These are phyloP conservation scores for Bacterosira constricta DNA, from an alignment of 108 stramenopile species.

Conservation along the genomic window DNA sequence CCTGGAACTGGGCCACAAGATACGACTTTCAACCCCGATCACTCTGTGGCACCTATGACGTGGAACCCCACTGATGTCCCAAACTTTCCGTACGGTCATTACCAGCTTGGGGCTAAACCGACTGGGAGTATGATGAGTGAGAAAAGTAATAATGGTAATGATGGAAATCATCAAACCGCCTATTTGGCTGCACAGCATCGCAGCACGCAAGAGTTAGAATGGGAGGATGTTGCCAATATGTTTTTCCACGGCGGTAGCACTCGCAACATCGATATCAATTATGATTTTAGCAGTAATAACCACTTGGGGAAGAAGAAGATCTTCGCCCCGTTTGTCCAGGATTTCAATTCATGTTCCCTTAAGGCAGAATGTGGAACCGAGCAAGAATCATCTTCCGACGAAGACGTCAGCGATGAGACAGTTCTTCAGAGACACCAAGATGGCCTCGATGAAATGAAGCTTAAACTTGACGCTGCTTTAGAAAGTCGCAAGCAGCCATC, in stretches of 20 bases:
- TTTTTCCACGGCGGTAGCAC: constrained; percentile 60
- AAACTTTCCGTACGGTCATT: constrained; percentile 73
- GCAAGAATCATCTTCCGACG: constrained; percentile 54
- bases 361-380: constrained; percentile 18
- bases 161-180: not conserved
- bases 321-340: constrained; percentile 72
- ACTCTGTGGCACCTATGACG: constrained; percentile 58
- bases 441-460: constrained; percentile 80
- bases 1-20: constrained; percentile 68
- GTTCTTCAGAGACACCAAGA: constrained; percentile 69
- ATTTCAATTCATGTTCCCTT: constrained; percentile 36
- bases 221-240: constrained; percentile 78
- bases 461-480: constrained; percentile 56
- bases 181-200: constrained; percentile 22
- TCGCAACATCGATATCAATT: constrained; percentile 35
- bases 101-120: constrained; percentile 36
- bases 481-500: constrained; percentile 36
- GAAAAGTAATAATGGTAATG: constrained; percentile 4
- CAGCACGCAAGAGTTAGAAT: constrained; percentile 75
- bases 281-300: constrained; percentile 20
- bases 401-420: constrained; percentile 79
- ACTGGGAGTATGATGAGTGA: constrained; percentile 17
- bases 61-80: constrained; percentile 56
- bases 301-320: constrained; percentile 54
- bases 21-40: constrained; percentile 73